A percentile compares a stretch with the other conserved stretches of the same genome.
These are phyloP conservation scores for Suillus subluteus DNA, from an alignment of 768 basidiomycete genomes.

Conservation along the genomic window DNA sequence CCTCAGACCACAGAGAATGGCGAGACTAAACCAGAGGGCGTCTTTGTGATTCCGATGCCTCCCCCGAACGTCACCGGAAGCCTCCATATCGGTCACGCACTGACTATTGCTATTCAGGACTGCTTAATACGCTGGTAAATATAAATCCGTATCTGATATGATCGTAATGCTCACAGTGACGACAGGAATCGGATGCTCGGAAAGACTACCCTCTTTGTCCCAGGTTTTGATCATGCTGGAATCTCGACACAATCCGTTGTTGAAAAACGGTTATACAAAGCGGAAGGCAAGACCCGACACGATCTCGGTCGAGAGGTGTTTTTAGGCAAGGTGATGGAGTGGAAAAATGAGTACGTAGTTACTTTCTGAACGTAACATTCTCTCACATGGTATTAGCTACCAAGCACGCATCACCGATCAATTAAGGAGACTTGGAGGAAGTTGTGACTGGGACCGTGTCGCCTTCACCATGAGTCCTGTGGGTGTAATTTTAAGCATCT, in stretches of 20 bases:
- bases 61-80: slow-evolving; percentile 98
- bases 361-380: background rate
- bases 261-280: slow-evolving; percentile 88
- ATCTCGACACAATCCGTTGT: slow-evolving; percentile 99
- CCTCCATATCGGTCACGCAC: slow-evolving; percentile 93
- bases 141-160: background rate
- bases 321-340: slow-evolving; percentile 87
- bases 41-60: slow-evolving; percentile 87
- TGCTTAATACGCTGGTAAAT: slow-evolving; percentile 83
- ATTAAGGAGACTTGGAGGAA: slow-evolving; percentile 85
- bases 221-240: slow-evolving; percentile 98
- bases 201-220: slow-evolving; percentile 85
- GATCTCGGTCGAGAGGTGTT: slow-evolving; percentile 95
- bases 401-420: slow-evolving; percentile 93
- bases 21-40: slow-evolving; percentile 60
- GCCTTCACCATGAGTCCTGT: slow-evolving; percentile 97
- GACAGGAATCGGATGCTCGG: slow-evolving; percentile 95
- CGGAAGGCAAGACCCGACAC: slow-evolving; percentile 80
- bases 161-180: background rate
- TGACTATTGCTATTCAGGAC: slow-evolving; percentile 93
- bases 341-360: slow-evolving; percentile 89
- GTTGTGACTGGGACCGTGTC: slow-evolving; percentile 92
- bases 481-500: slow-evolving; percentile 19
- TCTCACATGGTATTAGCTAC: slow-evolving; percentile 56
- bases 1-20: slow-evolving; percentile 66